A percentile compares a stretch with the other conserved stretches of the same genome.
These are phyloP conservation scores for Ramularia endophylla DNA, from an alignment of 2,329 filamentous ascomycete genomes.

Conservation along the genomic window DNA sequence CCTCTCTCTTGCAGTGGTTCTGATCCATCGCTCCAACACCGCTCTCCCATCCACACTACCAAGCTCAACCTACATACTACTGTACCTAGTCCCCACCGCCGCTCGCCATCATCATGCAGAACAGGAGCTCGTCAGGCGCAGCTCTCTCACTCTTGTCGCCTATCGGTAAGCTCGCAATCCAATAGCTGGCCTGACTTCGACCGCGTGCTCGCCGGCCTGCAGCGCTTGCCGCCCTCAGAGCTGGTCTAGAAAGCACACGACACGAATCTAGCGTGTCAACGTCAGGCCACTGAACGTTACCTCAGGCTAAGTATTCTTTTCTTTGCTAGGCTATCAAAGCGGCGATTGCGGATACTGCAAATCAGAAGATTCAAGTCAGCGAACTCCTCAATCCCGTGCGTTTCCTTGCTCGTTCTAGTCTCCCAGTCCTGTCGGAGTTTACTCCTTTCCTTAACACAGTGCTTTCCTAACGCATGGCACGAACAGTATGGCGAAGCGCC, in stretches of 20 bases:
- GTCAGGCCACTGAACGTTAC: slow-evolving; percentile 6
- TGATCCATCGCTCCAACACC: too few relatives aligned
- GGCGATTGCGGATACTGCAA: slow-evolving; percentile 49
- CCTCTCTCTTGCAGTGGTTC: too few relatives aligned
- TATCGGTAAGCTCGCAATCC: slow-evolving; percentile 25
- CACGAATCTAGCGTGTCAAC: background rate
- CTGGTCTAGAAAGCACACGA: background rate
- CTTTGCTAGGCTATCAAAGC: slow-evolving; percentile 40
- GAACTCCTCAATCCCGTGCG: slow-evolving; percentile 46
- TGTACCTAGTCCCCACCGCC: too few relatives aligned
- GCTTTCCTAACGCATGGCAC: too few relatives aligned
- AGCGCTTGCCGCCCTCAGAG: background rate
- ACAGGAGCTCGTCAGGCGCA: slow-evolving; percentile 5
- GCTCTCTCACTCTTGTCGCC: slow-evolving; percentile 26
- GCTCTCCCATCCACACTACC: too few relatives aligned
- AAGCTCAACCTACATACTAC: too few relatives aligned
- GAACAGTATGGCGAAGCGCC: too few relatives aligned
- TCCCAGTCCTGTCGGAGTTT: too few relatives aligned
- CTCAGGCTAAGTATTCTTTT: slow-evolving; percentile 19
- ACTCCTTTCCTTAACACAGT: background rate
- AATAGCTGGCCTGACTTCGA: slow-evolving; percentile 15
- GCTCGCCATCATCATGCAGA: too few relatives aligned
- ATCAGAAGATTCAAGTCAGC: slow-evolving; percentile 40
- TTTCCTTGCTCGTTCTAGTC: slow-evolving; percentile 17
- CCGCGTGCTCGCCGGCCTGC: slow-evolving; percentile 16